Evolutionary conservation across 2,329 filamentous ascomycete species (phyloP).

Genomic region (Fusarium liriodendri): DNA sequence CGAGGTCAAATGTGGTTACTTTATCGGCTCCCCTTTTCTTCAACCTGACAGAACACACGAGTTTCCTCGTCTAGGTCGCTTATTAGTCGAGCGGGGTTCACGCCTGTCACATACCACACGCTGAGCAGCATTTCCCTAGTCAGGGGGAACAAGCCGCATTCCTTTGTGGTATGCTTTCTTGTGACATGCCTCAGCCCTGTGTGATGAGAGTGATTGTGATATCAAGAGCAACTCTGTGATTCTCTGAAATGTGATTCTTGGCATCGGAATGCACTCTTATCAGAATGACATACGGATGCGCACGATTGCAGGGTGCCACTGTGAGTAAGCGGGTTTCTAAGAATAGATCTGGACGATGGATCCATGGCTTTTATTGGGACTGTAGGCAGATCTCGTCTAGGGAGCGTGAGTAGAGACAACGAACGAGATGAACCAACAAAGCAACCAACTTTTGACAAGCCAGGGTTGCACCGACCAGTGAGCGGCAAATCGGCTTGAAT

Average conservation of each 20-base stretch:
- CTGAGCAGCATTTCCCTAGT: not conserved
- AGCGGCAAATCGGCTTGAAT: not conserved
- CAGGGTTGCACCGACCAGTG: slow-evolving; percentile 18
- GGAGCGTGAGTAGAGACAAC: not conserved
- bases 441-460: not conserved
- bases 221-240: not conserved
- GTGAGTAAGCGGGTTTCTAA: slow-evolving; percentile 22
- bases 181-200: not conserved
- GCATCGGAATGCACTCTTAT: slow-evolving; percentile 18
- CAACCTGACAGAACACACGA: not conserved
- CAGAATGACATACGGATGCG: not conserved
- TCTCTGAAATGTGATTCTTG: slow-evolving; percentile 12
- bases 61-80: not conserved
- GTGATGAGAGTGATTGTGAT: not conserved
- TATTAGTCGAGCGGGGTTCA: not conserved
- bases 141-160: not conserved
- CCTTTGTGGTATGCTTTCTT: not conserved
- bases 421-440: slow-evolving; percentile 14
- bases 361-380: not conserved
- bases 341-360: slow-evolving; percentile 15
- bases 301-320: not conserved
- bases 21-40: not conserved
- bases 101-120: slow-evolving; percentile 21
- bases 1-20: not conserved
- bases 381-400: slow-evolving; percentile 12